These are phyloP conservation scores for Schizopora paradoxa DNA, from an alignment of 1,284 basidiomycete genomes.

Conservation along the genomic window DNA sequence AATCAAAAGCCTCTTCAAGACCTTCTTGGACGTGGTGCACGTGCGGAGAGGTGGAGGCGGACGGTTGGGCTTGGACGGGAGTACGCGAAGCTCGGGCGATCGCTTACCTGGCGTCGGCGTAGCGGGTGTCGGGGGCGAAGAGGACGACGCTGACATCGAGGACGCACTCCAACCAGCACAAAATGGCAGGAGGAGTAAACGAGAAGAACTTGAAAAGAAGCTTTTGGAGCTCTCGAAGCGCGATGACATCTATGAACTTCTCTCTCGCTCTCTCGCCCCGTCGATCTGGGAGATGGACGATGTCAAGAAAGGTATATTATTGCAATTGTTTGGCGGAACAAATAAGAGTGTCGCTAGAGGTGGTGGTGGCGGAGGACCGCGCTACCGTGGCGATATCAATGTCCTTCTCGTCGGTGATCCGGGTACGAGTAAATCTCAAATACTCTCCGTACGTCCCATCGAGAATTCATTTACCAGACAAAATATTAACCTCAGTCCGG, in stretches of 20 bases:
- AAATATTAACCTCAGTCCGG: slow-evolving; percentile 7
- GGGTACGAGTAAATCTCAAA: slow-evolving; percentile 96
- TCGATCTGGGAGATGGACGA: slow-evolving; percentile 99
- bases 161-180: slow-evolving; percentile 29
- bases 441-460: slow-evolving; percentile 63
- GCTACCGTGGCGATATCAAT: slow-evolving; percentile 98
- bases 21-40: slow-evolving; percentile 94
- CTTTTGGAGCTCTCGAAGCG: slow-evolving; percentile 66
- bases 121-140: slow-evolving; percentile 66
- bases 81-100: slow-evolving; percentile 70
- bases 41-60: slow-evolving; percentile 72
- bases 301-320: slow-evolving; percentile 95
- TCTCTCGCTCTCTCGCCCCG: slow-evolving; percentile 86
- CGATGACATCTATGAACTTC: slow-evolving; percentile 83
- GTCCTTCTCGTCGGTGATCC: slow-evolving; percentile 96
- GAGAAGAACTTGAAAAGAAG: slow-evolving; percentile 55
- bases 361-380: slow-evolving; percentile 91
- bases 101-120: slow-evolving; percentile 78
- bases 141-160: slow-evolving; percentile 46
- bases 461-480: slow-evolving; percentile 2
- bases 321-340: slow-evolving; percentile 96
- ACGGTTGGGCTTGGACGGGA: slow-evolving; percentile 75
- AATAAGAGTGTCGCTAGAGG: slow-evolving; percentile 93
- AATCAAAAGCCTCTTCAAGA: slow-evolving; percentile 96
- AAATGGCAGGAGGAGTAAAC: slow-evolving; percentile 35